Evolutionary conservation across 192 early-diverging fungal species (phyloP).

Genomic region (Endogone sp.): DNA sequence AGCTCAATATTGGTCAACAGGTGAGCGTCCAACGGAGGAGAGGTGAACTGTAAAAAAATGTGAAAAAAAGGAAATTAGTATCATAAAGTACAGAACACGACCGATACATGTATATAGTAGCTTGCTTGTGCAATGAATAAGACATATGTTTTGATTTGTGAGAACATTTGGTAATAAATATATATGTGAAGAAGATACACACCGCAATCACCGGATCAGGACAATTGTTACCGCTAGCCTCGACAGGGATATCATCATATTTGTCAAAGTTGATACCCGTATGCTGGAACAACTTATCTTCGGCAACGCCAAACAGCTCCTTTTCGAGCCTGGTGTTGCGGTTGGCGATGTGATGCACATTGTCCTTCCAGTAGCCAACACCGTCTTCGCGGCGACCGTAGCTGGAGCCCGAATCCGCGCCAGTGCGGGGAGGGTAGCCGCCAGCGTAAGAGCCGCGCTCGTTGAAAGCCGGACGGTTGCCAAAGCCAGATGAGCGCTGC

Average conservation of each 20-base stretch:
- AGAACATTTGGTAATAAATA: too few species aligned
- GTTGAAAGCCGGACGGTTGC: constrained; percentile 26
- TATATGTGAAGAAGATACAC: neutral
- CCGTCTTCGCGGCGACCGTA: constrained; percentile 34
- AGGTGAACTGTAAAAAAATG: constrained; percentile 37
- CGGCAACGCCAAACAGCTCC: constrained; percentile 69
- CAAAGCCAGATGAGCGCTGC: constrained; percentile 1
- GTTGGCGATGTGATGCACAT: constrained; percentile 74
- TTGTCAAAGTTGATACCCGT: constrained; percentile 99
- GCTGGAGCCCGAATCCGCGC: constrained; percentile 22
- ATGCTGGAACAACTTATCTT: constrained; percentile 73
- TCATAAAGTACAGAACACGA: too few species aligned
- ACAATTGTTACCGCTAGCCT: constrained; percentile 70
- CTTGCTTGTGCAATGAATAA: too few species aligned
- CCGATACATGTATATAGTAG: too few species aligned
- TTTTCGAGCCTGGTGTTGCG: constrained; percentile 76
- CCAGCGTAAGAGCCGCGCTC: constrained; percentile 36
- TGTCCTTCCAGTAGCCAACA: constrained; percentile 68
- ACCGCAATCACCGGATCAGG: constrained; percentile 56
- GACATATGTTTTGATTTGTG: too few species aligned
- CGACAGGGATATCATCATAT: constrained; percentile 98
- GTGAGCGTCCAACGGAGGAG: constrained; percentile 74
- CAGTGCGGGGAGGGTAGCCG: constrained; percentile 38
- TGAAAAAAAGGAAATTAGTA: too few species aligned
- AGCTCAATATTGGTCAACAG: constrained; percentile 88